Conservation (phyloP, 306 rosid species). For the Quercus berberidifolia region DNA sequence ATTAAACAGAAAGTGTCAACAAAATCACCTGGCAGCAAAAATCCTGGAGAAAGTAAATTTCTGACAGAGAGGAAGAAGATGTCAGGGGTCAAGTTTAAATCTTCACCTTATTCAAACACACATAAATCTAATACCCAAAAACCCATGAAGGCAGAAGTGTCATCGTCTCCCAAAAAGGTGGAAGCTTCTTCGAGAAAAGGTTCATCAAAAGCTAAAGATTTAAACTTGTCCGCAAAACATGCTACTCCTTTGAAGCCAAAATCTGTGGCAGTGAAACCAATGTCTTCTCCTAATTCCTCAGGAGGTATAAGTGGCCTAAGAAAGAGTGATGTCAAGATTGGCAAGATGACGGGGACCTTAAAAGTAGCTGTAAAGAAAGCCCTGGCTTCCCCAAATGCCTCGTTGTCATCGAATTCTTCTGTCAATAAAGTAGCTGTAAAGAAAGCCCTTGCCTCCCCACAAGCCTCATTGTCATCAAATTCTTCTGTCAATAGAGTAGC, state of each 20-base stretch:
- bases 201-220: slow-evolving; percentile 27
- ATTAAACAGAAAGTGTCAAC: slow-evolving; percentile 9
- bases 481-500: slow-evolving; percentile 31
- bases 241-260: slow-evolving; percentile 32
- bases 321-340: slow-evolving; percentile 33
- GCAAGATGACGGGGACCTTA: slow-evolving; percentile 29
- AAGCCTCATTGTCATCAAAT: slow-evolving; percentile 34
- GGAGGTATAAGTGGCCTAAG: slow-evolving; percentile 29
- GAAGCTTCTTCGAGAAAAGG: slow-evolving; percentile 28
- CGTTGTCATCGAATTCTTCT: slow-evolving; percentile 42
- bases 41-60: slow-evolving; percentile 21
- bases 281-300: slow-evolving; percentile 28
- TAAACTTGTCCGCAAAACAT: slow-evolving; percentile 33
- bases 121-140: slow-evolving; percentile 26
- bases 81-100: slow-evolving; percentile 33
- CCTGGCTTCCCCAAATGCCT: slow-evolving; percentile 23
- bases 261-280: slow-evolving; percentile 24
- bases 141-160: slow-evolving; percentile 30
- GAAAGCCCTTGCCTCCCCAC: slow-evolving; percentile 34
- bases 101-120: slow-evolving; percentile 23
- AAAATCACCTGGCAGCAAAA: slow-evolving; percentile 32
- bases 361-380: slow-evolving; percentile 43
- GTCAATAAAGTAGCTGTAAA: slow-evolving; percentile 25
- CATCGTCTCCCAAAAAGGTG: slow-evolving; percentile 28
- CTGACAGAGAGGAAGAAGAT: slow-evolving; percentile 31